These are phyloP conservation scores for Rhizopogon sp. DNA, from an alignment of 768 basidiomycete genomes.

Conservation along the genomic window DNA sequence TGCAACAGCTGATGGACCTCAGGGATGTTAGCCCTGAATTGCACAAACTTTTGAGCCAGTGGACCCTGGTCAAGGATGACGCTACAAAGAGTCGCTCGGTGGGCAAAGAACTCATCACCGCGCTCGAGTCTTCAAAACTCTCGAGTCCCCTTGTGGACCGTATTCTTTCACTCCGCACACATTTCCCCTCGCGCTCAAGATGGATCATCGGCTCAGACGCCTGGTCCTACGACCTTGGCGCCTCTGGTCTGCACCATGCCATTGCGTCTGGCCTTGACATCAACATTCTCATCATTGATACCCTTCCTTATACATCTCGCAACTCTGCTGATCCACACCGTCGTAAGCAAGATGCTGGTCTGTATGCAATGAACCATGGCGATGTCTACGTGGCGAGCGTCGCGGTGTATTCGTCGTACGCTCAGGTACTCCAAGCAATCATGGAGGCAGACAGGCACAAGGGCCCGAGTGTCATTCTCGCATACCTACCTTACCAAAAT, in stretches of 20 bases:
- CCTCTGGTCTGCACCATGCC: constrained; percentile 92
- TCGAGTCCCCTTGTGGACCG: constrained; percentile 43
- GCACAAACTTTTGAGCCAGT: constrained; percentile 71
- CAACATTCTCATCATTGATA: constrained; percentile 95
- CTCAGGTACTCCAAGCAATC: constrained; percentile 87
- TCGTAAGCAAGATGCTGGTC: constrained; percentile 92
- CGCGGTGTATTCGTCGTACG: constrained; percentile 93
- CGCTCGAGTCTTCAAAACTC: constrained; percentile 38
- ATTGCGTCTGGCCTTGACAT: constrained; percentile 88
- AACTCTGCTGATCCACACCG: constrained; percentile 63
- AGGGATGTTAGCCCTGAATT: constrained; percentile 45
- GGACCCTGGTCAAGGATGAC: constrained; percentile 78
- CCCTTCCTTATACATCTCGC: constrained; percentile 79
- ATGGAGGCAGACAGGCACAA: constrained; percentile 86
- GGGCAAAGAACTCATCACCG: constrained; percentile 51
- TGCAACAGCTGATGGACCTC: constrained; percentile 61
- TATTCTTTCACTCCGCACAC: constrained; percentile 54
- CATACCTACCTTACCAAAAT: constrained; percentile 84
- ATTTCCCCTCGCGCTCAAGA: constrained; percentile 66
- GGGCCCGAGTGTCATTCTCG: constrained; percentile 89
- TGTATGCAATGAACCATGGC: constrained; percentile 98
- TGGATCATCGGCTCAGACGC: constrained; percentile 99
- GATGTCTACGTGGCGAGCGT: constrained; percentile 94
- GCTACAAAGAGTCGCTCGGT: constrained; percentile 51
- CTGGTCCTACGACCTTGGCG: constrained; percentile 96